Percentiles rank a stretch among this genome's conserved stretches.
These are phyloP conservation scores for Boletus semigastroideus DNA, from an alignment of 1,284 basidiomycete genomes.

Conservation along the genomic window DNA sequence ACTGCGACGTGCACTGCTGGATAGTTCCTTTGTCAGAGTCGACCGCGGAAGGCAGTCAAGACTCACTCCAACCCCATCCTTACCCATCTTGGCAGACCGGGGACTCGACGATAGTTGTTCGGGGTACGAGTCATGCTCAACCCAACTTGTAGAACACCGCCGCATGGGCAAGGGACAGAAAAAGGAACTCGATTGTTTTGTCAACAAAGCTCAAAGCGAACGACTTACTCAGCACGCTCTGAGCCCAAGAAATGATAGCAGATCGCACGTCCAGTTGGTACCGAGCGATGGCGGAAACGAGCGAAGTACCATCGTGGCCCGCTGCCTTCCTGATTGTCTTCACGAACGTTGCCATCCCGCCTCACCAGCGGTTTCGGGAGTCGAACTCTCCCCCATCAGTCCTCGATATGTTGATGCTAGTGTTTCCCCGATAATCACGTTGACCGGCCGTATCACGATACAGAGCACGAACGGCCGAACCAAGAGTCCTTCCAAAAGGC, in stretches of 20 bases:
- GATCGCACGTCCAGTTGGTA: constrained; percentile 30
- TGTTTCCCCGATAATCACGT: constrained; percentile 28
- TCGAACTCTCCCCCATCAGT: not conserved
- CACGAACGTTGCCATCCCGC: constrained; percentile 18
- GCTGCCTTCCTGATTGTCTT: constrained; percentile 24
- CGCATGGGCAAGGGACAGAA: constrained; percentile 1
- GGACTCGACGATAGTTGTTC: constrained; percentile 1
- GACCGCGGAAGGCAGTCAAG: constrained; percentile 23
- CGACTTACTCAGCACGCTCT: not conserved
- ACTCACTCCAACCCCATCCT: constrained; percentile 22
- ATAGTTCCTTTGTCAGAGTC: constrained; percentile 21
- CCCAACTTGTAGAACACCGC: not conserved
- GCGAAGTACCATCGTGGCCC: constrained; percentile 18
- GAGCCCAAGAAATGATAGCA: constrained; percentile 7
- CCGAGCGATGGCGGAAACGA: constrained; percentile 10
- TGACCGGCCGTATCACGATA: not conserved
- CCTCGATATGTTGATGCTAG: constrained; percentile 25
- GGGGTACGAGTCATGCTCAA: not conserved
- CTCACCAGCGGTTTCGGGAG: not conserved
- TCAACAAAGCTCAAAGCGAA: constrained; percentile 3
- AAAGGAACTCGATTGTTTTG: not conserved
- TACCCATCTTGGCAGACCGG: constrained; percentile 17
- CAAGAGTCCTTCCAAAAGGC: not conserved
- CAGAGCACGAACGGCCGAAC: not conserved
- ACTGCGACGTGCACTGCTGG: not conserved